Percentiles rank a stretch among this genome's conserved stretches.
Conservation (phyloP, 331 rosid species). For the Saraca asoca region DNA sequence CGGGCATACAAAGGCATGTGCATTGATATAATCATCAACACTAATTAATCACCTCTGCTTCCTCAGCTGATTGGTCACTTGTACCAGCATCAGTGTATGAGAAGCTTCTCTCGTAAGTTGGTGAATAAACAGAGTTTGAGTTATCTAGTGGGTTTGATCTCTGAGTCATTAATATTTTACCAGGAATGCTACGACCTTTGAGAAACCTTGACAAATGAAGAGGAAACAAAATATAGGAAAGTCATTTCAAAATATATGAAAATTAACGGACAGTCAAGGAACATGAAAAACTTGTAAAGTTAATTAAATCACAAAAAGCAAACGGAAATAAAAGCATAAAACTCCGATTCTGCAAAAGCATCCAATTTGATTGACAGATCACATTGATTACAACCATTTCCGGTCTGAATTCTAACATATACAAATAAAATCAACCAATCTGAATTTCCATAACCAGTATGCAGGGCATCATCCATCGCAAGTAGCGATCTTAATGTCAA, state of each 20-base stretch:
- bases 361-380: slow-evolving; percentile 31
- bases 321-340: not conserved
- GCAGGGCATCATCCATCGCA: slow-evolving; percentile 33
- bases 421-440: slow-evolving; percentile 17
- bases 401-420: slow-evolving; percentile 7
- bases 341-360: slow-evolving; percentile 12
- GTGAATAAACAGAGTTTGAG: slow-evolving; percentile 47
- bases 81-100: slow-evolving; percentile 64
- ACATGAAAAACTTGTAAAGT: not conserved
- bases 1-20: slow-evolving; percentile 3
- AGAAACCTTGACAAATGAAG: slow-evolving; percentile 63
- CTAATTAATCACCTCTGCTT: slow-evolving; percentile 49
- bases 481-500: slow-evolving; percentile 9
- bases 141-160: slow-evolving; percentile 53
- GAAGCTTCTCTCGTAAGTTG: slow-evolving; percentile 56
- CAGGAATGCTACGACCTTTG: slow-evolving; percentile 93
- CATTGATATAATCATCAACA: slow-evolving; percentile 10
- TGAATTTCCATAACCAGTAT: slow-evolving; percentile 17
- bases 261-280: not conserved
- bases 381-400: slow-evolving; percentile 21
- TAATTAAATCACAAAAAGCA: not conserved
- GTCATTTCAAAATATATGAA: not conserved
- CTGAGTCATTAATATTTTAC: slow-evolving; percentile 76
- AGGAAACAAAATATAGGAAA: not conserved
- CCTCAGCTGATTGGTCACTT: slow-evolving; percentile 53